These are phyloP conservation scores for Choiromyces venosus DNA, from an alignment of 495 filamentous ascomycete species.

Conservation along the genomic window DNA sequence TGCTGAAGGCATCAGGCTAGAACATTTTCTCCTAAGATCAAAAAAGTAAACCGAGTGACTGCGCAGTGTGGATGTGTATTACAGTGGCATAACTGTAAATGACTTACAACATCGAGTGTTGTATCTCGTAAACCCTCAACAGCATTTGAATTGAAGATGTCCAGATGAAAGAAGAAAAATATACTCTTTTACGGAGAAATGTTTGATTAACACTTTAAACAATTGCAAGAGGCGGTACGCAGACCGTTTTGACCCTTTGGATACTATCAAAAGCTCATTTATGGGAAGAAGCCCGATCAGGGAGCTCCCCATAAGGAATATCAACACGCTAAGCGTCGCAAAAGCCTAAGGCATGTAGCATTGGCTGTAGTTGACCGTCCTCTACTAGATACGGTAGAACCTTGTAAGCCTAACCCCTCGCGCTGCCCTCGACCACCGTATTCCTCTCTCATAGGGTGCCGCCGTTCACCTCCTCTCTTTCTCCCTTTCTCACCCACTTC, in stretches of 20 bases:
- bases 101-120: background rate
- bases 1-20: background rate
- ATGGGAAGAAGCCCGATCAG: background rate
- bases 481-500: background rate
- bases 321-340: constrained; percentile 26
- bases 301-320: background rate
- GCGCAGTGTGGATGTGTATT: constrained; percentile 5
- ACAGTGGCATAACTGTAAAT: background rate
- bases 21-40: background rate
- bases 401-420: constrained; percentile 20
- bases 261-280: background rate
- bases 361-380: constrained; percentile 14
- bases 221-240: background rate
- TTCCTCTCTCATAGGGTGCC: background rate
- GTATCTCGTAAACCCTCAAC: background rate
- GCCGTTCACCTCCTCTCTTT: background rate
- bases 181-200: background rate
- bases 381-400: constrained; percentile 7
- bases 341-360: constrained; percentile 10
- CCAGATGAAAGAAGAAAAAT: background rate
- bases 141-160: background rate
- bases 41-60: background rate
- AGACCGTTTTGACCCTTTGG: background rate
- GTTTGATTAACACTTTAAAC: background rate
- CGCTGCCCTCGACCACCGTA: background rate